Evolutionary conservation across 1,139 yeast genomes (phyloP).

Genomic region (Candida buenavistaensis): DNA sequence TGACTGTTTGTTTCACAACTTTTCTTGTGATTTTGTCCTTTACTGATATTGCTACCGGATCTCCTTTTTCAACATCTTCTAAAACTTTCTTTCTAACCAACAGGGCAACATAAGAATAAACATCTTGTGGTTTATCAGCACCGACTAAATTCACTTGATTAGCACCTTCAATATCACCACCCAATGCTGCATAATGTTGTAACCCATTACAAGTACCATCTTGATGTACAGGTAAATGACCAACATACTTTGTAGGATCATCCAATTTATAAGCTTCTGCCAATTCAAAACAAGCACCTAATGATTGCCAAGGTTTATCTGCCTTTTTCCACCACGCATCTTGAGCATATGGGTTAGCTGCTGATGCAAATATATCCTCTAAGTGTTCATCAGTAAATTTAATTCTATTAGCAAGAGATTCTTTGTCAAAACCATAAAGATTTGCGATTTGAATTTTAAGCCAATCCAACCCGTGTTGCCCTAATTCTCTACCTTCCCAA

Average conservation of each 20-base stretch:
- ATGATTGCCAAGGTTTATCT: conserved; percentile 94
- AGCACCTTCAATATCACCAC: conserved; percentile 96
- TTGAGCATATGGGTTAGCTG: conserved; percentile 63
- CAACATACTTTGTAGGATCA: conserved; percentile 73
- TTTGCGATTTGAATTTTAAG: conserved; percentile 88
- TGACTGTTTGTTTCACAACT: conserved; percentile 93
- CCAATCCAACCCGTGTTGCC: conserved; percentile 79
- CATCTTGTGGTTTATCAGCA: conserved; percentile 85
- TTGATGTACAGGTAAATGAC: conserved; percentile 91
- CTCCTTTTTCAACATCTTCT: conserved; percentile 57
- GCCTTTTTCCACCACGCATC: conserved; percentile 82
- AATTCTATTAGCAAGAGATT: conserved; percentile 73
- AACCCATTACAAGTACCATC: conserved; percentile 98
- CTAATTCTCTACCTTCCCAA: conserved; percentile 85
- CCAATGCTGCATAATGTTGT: conserved; percentile 97
- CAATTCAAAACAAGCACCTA: conserved; percentile 83
- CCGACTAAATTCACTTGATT: conserved; percentile 86
- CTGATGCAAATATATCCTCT: conserved; percentile 63
- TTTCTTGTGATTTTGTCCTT: conserved; percentile 75
- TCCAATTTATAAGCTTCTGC: conserved; percentile 65
- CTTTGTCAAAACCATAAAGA: conserved; percentile 84
- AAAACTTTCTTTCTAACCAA: conserved; percentile 65
- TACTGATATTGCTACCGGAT: conserved; percentile 52
- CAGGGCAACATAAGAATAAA: conserved; percentile 78
- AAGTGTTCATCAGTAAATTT: conserved; percentile 69